Conservation (phyloP, 2,329 filamentous ascomycete genomes). For the Calycina herbarum region DNA sequence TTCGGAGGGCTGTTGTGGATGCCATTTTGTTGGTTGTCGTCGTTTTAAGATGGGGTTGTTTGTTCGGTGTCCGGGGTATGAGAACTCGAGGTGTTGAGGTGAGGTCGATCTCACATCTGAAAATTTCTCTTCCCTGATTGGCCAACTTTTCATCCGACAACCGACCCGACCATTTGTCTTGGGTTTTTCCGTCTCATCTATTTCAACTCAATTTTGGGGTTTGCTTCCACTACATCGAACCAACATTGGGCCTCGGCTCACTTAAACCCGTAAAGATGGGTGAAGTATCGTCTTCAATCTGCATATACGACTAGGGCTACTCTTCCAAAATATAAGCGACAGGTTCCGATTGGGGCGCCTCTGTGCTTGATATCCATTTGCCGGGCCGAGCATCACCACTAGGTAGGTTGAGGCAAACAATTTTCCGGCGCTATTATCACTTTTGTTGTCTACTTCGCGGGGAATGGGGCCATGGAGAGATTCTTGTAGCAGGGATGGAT, state of each 20-base stretch:
- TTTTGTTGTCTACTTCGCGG: constrained; percentile 9
- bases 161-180: no score
- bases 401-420: constrained; percentile 3
- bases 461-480: constrained; percentile 11
- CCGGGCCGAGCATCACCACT: constrained; percentile 11
- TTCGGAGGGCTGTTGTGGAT: constrained; percentile 27
- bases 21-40: constrained; percentile 26
- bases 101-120: neutral
- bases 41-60: neutral
- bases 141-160: no score
- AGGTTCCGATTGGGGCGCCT: constrained; percentile 22
- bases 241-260: no score
- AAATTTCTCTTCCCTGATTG: no score
- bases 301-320: no score
- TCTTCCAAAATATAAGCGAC: no score
- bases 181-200: no score
- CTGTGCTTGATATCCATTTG: neutral
- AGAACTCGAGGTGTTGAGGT: neutral
- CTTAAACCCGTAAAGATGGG: no score
- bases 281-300: no score
- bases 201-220: no score
- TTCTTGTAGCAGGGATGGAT: constrained; percentile 11
- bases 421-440: constrained; percentile 13
- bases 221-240: no score
- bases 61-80: neutral